phyloP scores from a whole-genome alignment of 1,284 basidiomycete genomes.

The Pseudozyma tsukubaensis region DNA sequence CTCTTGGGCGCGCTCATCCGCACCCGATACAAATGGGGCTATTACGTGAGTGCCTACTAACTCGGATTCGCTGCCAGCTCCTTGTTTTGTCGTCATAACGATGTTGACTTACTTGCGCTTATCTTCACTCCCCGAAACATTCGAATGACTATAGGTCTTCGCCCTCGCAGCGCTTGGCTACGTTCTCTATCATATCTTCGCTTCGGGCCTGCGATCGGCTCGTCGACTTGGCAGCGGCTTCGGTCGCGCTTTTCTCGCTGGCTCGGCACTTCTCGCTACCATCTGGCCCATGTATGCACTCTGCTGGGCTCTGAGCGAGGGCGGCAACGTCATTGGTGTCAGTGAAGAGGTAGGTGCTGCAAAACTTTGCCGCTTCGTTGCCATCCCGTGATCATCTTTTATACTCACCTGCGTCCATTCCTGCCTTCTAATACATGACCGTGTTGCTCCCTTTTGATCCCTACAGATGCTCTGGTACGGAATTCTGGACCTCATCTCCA shows the following conservation, averaged over 20 bases:
- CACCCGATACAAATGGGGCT: conserved; percentile 73
- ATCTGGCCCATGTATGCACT: conserved; percentile 60
- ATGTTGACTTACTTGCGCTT: neutral
- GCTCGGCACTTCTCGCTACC: conserved; percentile 65
- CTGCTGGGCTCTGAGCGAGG: conserved; percentile 73
- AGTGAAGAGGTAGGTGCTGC: conserved; percentile 26
- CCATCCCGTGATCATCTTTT: neutral
- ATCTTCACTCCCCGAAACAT: too few species aligned
- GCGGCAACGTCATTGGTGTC: conserved; percentile 71
- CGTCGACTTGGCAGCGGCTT: conserved; percentile 69
- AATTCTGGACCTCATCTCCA: conserved; percentile 73
- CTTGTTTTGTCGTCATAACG: neutral
- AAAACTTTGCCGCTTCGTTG: neutral
- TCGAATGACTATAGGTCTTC: conserved; percentile 51
- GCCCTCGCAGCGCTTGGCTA: conserved; percentile 71
- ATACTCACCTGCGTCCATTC: conserved; percentile 57
- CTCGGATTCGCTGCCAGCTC: neutral
- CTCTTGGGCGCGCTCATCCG: conserved; percentile 73
- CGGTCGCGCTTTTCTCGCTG: conserved; percentile 70
- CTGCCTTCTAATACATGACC: neutral
- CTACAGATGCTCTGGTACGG: conserved; percentile 74
- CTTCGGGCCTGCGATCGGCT: conserved; percentile 67
- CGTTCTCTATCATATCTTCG: conserved; percentile 63
- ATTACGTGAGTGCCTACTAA: conserved; percentile 56
- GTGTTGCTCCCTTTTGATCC: neutral